Percentiles rank a stretch among this genome's conserved stretches.
Evolutionary conservation across 2,329 filamentous ascomycete genomes (phyloP).

Genomic region (Sarocladium oryzae): DNA sequence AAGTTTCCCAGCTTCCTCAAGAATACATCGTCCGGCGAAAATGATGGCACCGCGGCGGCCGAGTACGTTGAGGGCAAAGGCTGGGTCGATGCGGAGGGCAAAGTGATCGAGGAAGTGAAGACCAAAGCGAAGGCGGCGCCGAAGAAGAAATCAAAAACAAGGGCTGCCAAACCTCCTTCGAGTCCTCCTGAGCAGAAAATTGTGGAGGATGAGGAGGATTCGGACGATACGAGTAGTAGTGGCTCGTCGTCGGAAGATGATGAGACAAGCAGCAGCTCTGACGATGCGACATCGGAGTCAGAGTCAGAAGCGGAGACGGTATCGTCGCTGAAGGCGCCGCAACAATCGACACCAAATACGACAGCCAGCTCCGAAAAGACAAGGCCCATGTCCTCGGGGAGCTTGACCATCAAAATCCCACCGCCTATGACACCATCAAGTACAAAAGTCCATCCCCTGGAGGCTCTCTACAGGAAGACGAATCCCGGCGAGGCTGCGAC

Average conservation of each 20-base stretch:
- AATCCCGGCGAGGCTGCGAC: slow-evolving; percentile 35
- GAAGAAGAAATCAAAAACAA: slow-evolving; percentile 17
- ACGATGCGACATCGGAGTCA: slow-evolving; percentile 10
- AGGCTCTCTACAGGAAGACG: slow-evolving; percentile 81
- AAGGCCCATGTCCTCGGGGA: slow-evolving; percentile 43
- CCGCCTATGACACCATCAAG: slow-evolving; percentile 39
- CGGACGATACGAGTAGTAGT: slow-evolving; percentile 32
- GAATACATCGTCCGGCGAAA: slow-evolving; percentile 24
- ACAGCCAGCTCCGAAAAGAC: slow-evolving; percentile 22
- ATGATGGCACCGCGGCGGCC: slow-evolving; percentile 29
- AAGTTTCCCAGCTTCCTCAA: slow-evolving; percentile 81
- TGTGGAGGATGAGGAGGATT: slow-evolving; percentile 12
- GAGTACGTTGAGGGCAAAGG: slow-evolving; percentile 79
- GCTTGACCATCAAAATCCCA: slow-evolving; percentile 50
- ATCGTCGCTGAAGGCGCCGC: neutral
- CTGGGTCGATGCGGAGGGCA: slow-evolving; percentile 77
- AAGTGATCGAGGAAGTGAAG: slow-evolving; percentile 59
- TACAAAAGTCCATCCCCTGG: slow-evolving; percentile 68
- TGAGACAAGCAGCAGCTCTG: slow-evolving; percentile 13
- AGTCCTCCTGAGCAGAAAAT: neutral
- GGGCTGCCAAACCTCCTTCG: neutral
- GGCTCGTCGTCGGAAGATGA: slow-evolving; percentile 24
- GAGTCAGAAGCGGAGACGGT: too few relatives aligned
- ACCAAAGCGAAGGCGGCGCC: slow-evolving; percentile 24
- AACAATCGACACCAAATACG: slow-evolving; percentile 15